Base-by-base conservation (phyloP, 768 basidiomycete species). In the Mycena filopes region DNA sequence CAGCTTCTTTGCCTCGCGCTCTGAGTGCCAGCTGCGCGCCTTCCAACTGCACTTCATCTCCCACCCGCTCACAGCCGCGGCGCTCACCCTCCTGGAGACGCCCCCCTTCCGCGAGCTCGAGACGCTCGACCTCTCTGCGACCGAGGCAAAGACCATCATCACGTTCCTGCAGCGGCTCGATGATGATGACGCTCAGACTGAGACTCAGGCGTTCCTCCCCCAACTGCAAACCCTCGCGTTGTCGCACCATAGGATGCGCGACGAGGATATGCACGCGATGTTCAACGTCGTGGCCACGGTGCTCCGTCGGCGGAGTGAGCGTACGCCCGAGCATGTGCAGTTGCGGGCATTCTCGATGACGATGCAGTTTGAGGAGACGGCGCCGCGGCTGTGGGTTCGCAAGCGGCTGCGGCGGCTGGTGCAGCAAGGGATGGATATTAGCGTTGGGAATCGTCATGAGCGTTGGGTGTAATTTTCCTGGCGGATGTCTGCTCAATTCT, bases 401-500 rank as follows among this genome's bases (percentile, higher is more conserved):
- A 26, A 50, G 48, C 18, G 5, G 13, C 57, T 38, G 55, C 29
- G 28, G 48, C 23, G 21, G 29, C 54, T 51, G n/a, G 38, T 23
- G 7, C 47, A 43, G 21, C 28, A 42, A 20, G 62, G 62, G 7
- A 57, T 63, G 55, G 31, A 3, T 20, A 4, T 63, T 23, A 20
- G 21, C 12, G 15, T 63, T 7, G 29, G 46, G 12, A 57, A 45
- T 42, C 55, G 31, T 12, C 6, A 46, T 25, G 48, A 33, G 26
- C 38, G 54, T 16, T 63, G 62, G 62, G 50, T 57, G 26, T 55
- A 29, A 54, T n/a, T n/a, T n/a, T n/a, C n/a, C n/a, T n/a, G n/a
- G n/a, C n/a, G n/a, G n/a, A n/a, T n/a, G n/a, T n/a, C n/a, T n/a
- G n/a, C n/a, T n/a, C n/a, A n/a, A n/a, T n/a, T n/a, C n/a, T n/a